A percentile compares a stretch with the other conserved stretches of the same genome.
Conservation (phyloP, 495 filamentous ascomycete species). For the Penicillium subrubescens region DNA sequence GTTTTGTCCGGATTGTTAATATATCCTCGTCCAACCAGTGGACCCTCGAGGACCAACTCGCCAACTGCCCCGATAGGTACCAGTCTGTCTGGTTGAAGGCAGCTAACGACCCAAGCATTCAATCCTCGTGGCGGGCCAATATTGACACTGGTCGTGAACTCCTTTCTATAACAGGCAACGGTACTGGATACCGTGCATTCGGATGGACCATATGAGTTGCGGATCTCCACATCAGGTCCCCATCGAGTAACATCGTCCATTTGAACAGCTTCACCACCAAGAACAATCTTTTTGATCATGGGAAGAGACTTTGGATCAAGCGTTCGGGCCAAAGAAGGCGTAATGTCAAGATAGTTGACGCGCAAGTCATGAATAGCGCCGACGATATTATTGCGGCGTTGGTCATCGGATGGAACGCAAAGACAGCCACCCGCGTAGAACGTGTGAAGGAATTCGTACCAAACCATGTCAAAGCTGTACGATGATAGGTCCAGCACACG, state of each 20-base stretch:
- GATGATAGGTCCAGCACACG: constrained; percentile 23
- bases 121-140: constrained; percentile 2
- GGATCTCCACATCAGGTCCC: constrained; percentile 43
- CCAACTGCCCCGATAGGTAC: constrained; percentile 44
- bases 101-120: constrained; percentile 41
- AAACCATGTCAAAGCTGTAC: constrained; percentile 28
- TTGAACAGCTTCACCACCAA: constrained; percentile 48
- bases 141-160: background rate
- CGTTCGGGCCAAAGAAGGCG: constrained; percentile 41
- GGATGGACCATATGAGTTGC: constrained; percentile 59
- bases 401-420: constrained; percentile 30
- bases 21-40: constrained; percentile 45
- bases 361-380: constrained; percentile 37
- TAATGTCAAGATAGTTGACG: constrained; percentile 40
- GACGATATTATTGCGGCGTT: constrained; percentile 38
- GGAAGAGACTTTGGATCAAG: constrained; percentile 40
- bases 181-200: constrained; percentile 38
- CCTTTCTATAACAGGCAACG: background rate
- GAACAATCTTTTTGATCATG: constrained; percentile 32
- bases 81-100: constrained; percentile 30
- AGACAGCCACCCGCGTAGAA: constrained; percentile 29
- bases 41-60: constrained; percentile 49
- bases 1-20: constrained; percentile 38
- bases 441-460: constrained; percentile 23
- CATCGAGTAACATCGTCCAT: constrained; percentile 43